Conservation (phyloP, 2,329 filamentous ascomycete genomes). For the Dothidotthia symphoricarpi region DNA sequence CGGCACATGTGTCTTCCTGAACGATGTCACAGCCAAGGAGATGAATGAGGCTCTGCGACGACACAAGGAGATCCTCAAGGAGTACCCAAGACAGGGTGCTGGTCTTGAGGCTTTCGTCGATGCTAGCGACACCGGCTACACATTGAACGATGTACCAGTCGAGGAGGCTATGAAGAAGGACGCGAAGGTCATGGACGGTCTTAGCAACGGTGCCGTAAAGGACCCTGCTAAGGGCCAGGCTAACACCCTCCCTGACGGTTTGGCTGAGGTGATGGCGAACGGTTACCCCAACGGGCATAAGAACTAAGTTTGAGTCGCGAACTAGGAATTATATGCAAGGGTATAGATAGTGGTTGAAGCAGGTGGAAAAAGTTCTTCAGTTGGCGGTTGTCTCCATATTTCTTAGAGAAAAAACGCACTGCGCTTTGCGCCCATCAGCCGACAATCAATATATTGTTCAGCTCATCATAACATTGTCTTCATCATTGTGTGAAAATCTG, state of each 20-base stretch:
- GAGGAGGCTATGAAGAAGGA: constrained; percentile 30
- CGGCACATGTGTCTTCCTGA: constrained; percentile 66
- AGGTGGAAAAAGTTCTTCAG: constrained; percentile 5
- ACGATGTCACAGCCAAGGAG: constrained; percentile 63
- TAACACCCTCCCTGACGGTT: constrained; percentile 18
- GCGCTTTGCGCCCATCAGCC: too few species aligned
- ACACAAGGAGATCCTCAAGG: constrained; percentile 64
- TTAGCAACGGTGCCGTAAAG: constrained; percentile 25
- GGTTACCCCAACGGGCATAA: constrained; percentile 34
- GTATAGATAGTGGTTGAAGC: background rate
- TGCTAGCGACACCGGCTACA: constrained; percentile 64
- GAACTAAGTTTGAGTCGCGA: constrained; percentile 18
- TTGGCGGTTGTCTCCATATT: constrained; percentile 1
- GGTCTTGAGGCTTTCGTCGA: constrained; percentile 70
- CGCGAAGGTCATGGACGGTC: constrained; percentile 21
- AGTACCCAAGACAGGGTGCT: constrained; percentile 62
- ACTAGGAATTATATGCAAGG: background rate
- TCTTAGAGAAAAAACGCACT: too few species aligned
- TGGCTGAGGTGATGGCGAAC: constrained; percentile 30
- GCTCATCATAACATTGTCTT: too few species aligned
- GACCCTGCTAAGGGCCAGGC: constrained; percentile 20
- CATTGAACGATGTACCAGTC: constrained; percentile 46
- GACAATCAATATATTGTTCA: too few species aligned
- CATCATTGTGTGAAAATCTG: too few species aligned
- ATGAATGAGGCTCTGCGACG: constrained; percentile 59